Base-by-base conservation (phyloP, 108 stramenopile genomes). In the Cyclotella atomus region DNA sequence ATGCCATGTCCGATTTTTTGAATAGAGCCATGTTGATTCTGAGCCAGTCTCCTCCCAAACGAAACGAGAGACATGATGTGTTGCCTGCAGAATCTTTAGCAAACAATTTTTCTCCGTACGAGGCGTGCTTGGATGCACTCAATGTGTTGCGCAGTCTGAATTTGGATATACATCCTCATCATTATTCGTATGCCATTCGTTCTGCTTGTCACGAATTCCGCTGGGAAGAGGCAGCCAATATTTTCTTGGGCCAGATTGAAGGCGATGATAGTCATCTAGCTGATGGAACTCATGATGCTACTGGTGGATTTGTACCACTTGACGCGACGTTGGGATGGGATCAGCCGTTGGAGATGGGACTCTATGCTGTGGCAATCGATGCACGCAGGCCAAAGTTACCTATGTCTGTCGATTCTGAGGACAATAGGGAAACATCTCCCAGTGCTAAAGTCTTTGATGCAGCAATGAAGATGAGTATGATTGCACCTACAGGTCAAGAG, bases 401-500 rank as follows among this genome's bases (percentile, higher is more conserved):
- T 7, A 17, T 24, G 27, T 28, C n/a, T 45, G 52, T 34, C 27
- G 34, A 30, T 38, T 25, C 29, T 55, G 47, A 52, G 32, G 36
- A 65, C 35, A 41, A 21, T 36, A 8, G 20, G 9, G 52, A 14
- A 24, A 32, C 15, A 44, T 54, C 62, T 30, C 74, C 67, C 0
- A 73, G 72, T 46, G 65, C 73, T 17, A 44, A 50, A 24, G 71
- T 82, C 33, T 82, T 95, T 79, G 90, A 91, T 80, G 84, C 90
- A 3, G 93, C 90, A 0, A 59, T 75, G 60, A 72, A 79, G 36
- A 82, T 95, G 83, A 71, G 71, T 30, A 89, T 95, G 88, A 87
- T 92, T 14, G 87, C 90, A 20, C 90, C 93, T 12, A 73, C 83
- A 9, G 87, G 88, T 61, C 84, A 88, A 71, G 84, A 87, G 29